phyloP scores from a whole-genome alignment of 2,329 filamentous ascomycete genomes.

The Cordyceps tenuipes region DNA sequence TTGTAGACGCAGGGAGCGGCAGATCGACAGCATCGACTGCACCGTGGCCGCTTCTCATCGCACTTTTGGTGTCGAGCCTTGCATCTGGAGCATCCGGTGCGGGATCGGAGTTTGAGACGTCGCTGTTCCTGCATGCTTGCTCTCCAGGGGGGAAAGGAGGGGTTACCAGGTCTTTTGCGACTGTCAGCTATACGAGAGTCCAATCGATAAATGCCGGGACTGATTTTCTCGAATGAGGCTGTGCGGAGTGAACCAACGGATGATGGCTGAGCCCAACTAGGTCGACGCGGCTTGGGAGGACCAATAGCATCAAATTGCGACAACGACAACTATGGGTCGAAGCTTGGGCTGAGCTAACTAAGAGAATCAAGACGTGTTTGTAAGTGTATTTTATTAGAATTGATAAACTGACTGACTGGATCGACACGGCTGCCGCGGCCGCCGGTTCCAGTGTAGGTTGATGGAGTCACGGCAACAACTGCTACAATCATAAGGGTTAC shows the following conservation, averaged over 20 bases:
- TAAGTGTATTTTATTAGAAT: neutral
- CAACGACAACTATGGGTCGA: neutral
- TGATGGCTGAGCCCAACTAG: neutral
- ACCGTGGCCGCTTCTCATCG: conserved; percentile 15
- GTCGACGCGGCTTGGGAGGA: neutral
- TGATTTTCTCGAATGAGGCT: neutral
- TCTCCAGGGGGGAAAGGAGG: neutral
- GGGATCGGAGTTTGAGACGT: conserved; percentile 12
- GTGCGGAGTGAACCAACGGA: neutral
- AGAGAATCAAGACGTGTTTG: neutral
- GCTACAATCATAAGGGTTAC: neutral
- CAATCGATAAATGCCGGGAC: neutral
- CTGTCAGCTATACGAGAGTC: neutral
- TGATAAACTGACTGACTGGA: neutral
- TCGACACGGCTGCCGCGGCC: neutral
- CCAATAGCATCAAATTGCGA: conserved; percentile 5
- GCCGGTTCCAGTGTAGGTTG: neutral
- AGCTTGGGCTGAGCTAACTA: neutral
- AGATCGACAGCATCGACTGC: conserved; percentile 12
- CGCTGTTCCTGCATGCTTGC: neutral
- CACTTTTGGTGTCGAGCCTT: conserved; percentile 15
- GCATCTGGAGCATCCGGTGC: conserved; percentile 15
- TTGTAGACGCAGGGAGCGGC: conserved; percentile 13
- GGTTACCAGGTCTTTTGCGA: neutral
- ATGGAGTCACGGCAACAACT: neutral